Evolutionary conservation across 2,329 filamentous ascomycete genomes (phyloP), one percentile per base, ranked within the genome.

Genomic region (Aspergillus floridensis): DNA sequence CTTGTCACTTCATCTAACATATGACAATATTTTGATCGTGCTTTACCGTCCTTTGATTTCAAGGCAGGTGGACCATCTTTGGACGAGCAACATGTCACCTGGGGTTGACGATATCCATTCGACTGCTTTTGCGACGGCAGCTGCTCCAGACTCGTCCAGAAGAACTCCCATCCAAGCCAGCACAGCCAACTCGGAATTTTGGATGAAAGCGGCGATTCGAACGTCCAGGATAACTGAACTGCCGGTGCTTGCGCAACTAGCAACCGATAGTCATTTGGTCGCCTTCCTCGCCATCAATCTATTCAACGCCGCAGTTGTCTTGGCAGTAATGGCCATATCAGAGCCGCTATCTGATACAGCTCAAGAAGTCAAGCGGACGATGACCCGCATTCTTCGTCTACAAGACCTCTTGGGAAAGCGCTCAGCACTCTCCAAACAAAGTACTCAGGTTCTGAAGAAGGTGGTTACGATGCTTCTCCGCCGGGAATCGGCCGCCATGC

Each of bases 251-350:
- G 70, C 72, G 19, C 71, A 75, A 44, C 64, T 75, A 6, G 77
- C 77, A 4, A 75, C 71, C 0, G 74, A 78, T 16, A 79, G 73
- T n/a, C 78, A 80, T 60, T 68, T 79, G 5, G 75, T 78, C 5
- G 74, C 77, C 5, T 80, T 80, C 57, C 65, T 80, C 19, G 78
- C 75, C 2, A 78, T 80, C 61, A 80, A 80, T 56, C 60, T 80
- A 11, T 80, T 80, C 68, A 78, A 78, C 51, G 75, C 77, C 1
- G 75, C 77, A 6, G 74, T 80, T 26, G 77, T 80, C 12, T 68
- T 81, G 54, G 73, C 76, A 24, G 71, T 80, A 1, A 69, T 76
- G 44, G 77, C 79, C 1, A 67, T 80, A 2, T 76, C 76, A 2
- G 73, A 79, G 31, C 76, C 76, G 0, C 71, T 81, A 1, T 78